These are phyloP conservation scores for Yamadazyma paraphyllophila DNA, from an alignment of 805 yeast genomes.

Conservation along the genomic window DNA sequence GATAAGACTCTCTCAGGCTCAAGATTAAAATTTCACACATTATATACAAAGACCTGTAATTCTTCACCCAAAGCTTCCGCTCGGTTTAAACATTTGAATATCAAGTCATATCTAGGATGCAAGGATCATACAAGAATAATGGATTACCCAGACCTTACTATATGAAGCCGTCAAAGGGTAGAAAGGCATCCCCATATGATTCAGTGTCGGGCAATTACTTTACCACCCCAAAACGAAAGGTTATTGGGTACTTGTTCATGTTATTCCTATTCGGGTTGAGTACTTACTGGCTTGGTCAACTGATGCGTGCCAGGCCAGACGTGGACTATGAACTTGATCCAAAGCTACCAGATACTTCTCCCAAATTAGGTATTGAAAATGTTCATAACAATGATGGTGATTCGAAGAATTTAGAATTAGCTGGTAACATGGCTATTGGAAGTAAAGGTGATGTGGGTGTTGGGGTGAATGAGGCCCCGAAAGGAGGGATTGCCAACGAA, in stretches of 20 bases:
- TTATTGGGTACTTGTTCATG: slow-evolving; percentile 38
- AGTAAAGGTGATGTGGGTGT: slow-evolving; percentile 39
- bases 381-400: slow-evolving; percentile 35
- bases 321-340: slow-evolving; percentile 23
- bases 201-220: slow-evolving; percentile 29
- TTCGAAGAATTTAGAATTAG: slow-evolving; percentile 33
- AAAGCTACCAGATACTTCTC: slow-evolving; percentile 7
- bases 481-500: slow-evolving; percentile 47
- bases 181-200: slow-evolving; percentile 35
- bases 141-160: slow-evolving; percentile 47
- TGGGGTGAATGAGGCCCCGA: slow-evolving; percentile 44
- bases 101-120: slow-evolving; percentile 24
- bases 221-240: slow-evolving; percentile 36
- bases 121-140: slow-evolving; percentile 41
- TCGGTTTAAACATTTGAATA: neutral
- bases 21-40: neutral
- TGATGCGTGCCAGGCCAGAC: slow-evolving; percentile 28
- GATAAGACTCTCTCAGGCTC: neutral
- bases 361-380: slow-evolving; percentile 11
- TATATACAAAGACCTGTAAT: neutral
- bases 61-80: neutral
- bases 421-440: slow-evolving; percentile 37
- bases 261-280: slow-evolving; percentile 33
- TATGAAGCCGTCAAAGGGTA: slow-evolving; percentile 40
- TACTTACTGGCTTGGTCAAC: slow-evolving; percentile 37